phyloP scores from a whole-genome alignment of 2,329 filamentous ascomycete genomes.

The Coniosporium tulheliwenetii region DNA sequence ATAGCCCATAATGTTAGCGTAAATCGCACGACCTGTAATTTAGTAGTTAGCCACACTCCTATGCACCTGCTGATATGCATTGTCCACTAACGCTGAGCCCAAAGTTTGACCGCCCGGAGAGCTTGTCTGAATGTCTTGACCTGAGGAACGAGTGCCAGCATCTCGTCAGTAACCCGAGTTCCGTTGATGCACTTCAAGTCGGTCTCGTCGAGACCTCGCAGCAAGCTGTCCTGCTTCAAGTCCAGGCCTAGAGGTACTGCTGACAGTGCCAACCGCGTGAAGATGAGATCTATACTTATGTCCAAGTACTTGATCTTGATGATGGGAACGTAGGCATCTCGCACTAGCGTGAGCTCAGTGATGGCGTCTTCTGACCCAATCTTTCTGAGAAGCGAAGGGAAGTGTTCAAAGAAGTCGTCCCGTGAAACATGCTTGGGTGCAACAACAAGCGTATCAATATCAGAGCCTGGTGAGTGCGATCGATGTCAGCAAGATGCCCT shows the following conservation, averaged over 20 bases:
- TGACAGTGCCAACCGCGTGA: constrained; percentile 25
- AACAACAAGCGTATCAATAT: constrained; percentile 93
- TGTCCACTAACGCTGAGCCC: constrained; percentile 54
- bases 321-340: constrained; percentile 86
- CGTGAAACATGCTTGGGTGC: constrained; percentile 78
- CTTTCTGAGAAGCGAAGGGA: constrained; percentile 62
- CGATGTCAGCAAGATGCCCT: no score
- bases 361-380: constrained; percentile 69
- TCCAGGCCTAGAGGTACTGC: constrained; percentile 43
- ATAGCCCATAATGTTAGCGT: constrained; percentile 91
- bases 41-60: constrained; percentile 4
- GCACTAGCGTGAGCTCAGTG: constrained; percentile 69
- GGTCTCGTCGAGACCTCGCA: constrained; percentile 73
- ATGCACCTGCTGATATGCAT: not conserved
- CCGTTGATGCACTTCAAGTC: constrained; percentile 87
- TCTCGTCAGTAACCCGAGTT: constrained; percentile 86
- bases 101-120: constrained; percentile 83
- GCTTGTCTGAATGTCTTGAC: constrained; percentile 80
- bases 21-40: constrained; percentile 56
- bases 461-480: constrained; percentile 47
- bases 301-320: constrained; percentile 89
- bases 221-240: constrained; percentile 66
- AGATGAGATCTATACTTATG: constrained; percentile 88
- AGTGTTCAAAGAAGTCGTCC: constrained; percentile 83
- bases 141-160: constrained; percentile 76